phyloP scores from a whole-genome alignment of 805 yeast species.

The Candida qinlingensis region DNA sequence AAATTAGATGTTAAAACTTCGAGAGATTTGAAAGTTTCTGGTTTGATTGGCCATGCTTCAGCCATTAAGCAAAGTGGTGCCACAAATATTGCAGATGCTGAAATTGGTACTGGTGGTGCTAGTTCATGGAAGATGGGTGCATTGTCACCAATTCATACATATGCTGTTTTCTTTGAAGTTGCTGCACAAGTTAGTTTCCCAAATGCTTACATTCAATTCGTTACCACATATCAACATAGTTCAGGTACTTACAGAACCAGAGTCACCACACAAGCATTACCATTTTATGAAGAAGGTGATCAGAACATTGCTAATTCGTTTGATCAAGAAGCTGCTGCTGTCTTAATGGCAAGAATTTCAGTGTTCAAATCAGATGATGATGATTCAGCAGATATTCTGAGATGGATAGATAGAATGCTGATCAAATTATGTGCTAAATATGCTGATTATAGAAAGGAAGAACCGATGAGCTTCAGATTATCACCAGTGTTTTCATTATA shows the following conservation, averaged over 20 bases:
- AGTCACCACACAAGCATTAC: slow-evolving; percentile 77
- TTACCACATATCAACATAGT: slow-evolving; percentile 93
- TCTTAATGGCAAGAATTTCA: slow-evolving; percentile 84
- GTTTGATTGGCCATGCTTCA: slow-evolving; percentile 90
- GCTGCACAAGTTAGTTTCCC: slow-evolving; percentile 35
- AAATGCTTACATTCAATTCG: slow-evolving; percentile 64
- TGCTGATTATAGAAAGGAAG: slow-evolving; percentile 90
- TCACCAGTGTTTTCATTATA: slow-evolving; percentile 79
- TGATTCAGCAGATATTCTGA: slow-evolving; percentile 86
- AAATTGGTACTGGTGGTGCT: slow-evolving; percentile 91
- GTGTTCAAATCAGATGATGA: slow-evolving; percentile 77
- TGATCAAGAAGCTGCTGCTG: slow-evolving; percentile 98
- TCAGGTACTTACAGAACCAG: slow-evolving; percentile 84
- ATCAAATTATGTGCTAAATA: slow-evolving; percentile 87
- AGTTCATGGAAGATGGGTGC: slow-evolving; percentile 83
- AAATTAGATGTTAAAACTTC: slow-evolving; percentile 83
- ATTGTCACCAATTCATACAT: slow-evolving; percentile 81
- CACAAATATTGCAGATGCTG: slow-evolving; percentile 81
- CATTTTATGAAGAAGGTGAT: slow-evolving; percentile 54
- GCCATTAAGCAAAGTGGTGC: slow-evolving; percentile 53
- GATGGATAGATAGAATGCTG: slow-evolving; percentile 92
- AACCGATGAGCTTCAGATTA: slow-evolving; percentile 73
- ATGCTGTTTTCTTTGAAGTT: slow-evolving; percentile 86
- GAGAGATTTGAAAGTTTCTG: slow-evolving; percentile 82
- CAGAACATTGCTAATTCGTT: slow-evolving; percentile 60